These are phyloP conservation scores for Kluyveromyces lactis DNA, from an alignment of 805 yeast genomes.

Conservation along the genomic window DNA sequence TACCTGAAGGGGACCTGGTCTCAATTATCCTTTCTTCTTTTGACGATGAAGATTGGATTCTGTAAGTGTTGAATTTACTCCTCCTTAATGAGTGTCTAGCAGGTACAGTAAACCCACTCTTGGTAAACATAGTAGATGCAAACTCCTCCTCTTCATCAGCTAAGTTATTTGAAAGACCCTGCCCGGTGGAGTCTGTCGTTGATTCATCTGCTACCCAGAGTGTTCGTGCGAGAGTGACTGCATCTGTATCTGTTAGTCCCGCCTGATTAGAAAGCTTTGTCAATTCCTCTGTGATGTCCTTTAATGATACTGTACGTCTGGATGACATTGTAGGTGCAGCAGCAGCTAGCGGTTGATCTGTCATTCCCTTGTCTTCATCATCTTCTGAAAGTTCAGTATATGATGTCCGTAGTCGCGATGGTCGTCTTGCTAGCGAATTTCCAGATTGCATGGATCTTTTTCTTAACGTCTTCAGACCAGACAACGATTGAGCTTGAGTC, in stretches of 20 bases:
- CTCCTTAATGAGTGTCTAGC: slow-evolving; percentile 34
- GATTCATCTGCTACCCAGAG: slow-evolving; percentile 64
- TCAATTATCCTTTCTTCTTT: neutral
- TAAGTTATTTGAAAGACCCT: slow-evolving; percentile 1
- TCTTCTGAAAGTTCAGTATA: slow-evolving; percentile 26
- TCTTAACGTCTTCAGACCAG: neutral
- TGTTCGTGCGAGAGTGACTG: slow-evolving; percentile 74
- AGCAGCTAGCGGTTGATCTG: neutral
- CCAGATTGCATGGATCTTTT: slow-evolving; percentile 7
- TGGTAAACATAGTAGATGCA: slow-evolving; percentile 25
- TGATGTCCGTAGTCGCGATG: slow-evolving; percentile 27
- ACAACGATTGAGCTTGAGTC: slow-evolving; percentile 12
- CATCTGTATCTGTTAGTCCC: slow-evolving; percentile 71
- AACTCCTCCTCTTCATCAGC: slow-evolving; percentile 14
- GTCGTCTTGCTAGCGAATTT: slow-evolving; percentile 25
- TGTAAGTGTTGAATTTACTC: slow-evolving; percentile 44
- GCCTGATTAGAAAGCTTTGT: slow-evolving; percentile 68
- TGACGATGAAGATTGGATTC: slow-evolving; percentile 29
- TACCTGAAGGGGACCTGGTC: neutral
- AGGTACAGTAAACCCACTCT: slow-evolving; percentile 22
- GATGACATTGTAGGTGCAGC: neutral
- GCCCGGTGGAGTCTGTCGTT: slow-evolving; percentile 13
- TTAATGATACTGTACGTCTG: slow-evolving; percentile 43
- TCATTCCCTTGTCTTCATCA: slow-evolving; percentile 22
- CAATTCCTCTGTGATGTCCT: slow-evolving; percentile 66